phyloP scores from a whole-genome alignment of 345 rosid species.

The Murraya paniculata region DNA sequence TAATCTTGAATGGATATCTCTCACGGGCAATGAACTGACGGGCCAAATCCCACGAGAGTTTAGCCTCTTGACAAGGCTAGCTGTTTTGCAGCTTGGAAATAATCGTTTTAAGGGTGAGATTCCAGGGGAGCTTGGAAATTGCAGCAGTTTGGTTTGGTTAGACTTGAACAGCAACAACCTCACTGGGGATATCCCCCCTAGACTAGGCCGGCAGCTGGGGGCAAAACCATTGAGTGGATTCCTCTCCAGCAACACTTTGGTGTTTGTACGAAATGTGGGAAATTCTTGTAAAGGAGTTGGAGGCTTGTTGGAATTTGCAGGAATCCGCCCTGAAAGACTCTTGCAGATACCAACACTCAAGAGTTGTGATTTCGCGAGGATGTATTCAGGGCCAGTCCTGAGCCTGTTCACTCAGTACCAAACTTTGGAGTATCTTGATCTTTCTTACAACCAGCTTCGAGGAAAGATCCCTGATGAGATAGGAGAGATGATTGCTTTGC shows the following conservation, averaged over 20 bases:
- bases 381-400: slow-evolving; percentile 87
- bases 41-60: slow-evolving; percentile 69
- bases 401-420: slow-evolving; percentile 87
- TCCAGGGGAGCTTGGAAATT: slow-evolving; percentile 78
- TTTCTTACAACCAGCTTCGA: slow-evolving; percentile 80
- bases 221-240: slow-evolving; percentile 76
- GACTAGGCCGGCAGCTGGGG: slow-evolving; percentile 86
- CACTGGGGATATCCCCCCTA: slow-evolving; percentile 85
- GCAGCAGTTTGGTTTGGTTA: slow-evolving; percentile 89
- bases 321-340: slow-evolving; percentile 88
- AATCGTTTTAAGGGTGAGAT: slow-evolving; percentile 85
- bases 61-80: slow-evolving; percentile 65
- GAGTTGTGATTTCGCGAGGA: slow-evolving; percentile 82
- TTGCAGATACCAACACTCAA: slow-evolving; percentile 68
- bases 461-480: slow-evolving; percentile 81
- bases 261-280: slow-evolving; percentile 86
- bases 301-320: slow-evolving; percentile 85
- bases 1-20: slow-evolving; percentile 90
- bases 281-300: slow-evolving; percentile 96
- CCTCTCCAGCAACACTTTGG: slow-evolving; percentile 79
- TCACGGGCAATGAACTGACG: slow-evolving; percentile 71
- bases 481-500: slow-evolving; percentile 92
- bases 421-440: slow-evolving; percentile 87
- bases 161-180: slow-evolving; percentile 87
- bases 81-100: slow-evolving; percentile 90